Base-by-base conservation (phyloP, 2,329 filamentous ascomycete species). In the Fonsecaea erecta region DNA sequence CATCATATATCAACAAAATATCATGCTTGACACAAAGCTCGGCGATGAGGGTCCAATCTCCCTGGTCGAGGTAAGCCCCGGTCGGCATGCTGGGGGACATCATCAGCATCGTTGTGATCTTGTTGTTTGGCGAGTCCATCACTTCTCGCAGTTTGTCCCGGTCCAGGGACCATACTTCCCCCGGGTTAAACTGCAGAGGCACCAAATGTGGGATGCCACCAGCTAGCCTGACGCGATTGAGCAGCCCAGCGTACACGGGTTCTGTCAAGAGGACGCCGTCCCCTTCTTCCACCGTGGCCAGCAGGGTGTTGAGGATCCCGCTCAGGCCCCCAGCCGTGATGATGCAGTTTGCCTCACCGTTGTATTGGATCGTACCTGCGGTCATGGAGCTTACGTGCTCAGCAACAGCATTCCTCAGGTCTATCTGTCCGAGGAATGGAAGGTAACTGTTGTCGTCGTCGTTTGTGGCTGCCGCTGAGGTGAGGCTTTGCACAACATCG, bases 11-110 rank as follows among this genome's bases (percentile, higher is more conserved):
- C 32, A 66, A 24, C 26, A 66, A 56, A 12, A 66, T 32, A 51
- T 66, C 64, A 30, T 63, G 24, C 24, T 32, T 51, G 30, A 66
- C 64, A 46, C 64, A 66, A n/a, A 66, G 24, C 40, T 63, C 64
- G 16, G 64, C 28, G 14, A 66, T 46, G 32, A 66, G 37, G 2
- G 21, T 11, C 64, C 64, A 66, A 35, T 66, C 64, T 51, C 46
- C 51, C 1, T 40, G 35, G 18, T 55, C 26, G 26, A 66, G 37
- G 52, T 60, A 60, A 28, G 35, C 64, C 5, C 64, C 64, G 21
- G 54, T 60, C n/a, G 64, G 64, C 60, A 66, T 63, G 51, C 58
- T 55, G 6, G 64, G 64, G 24, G 64, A 66, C 64, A 66, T 66
- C 21, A 66, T 54, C 16, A 66, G 6, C 64, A 66, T 66, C 5